A percentile compares a stretch with the other conserved stretches of the same genome.
Evolutionary conservation across 306 rosid genomes (phyloP).

Genomic region (Trichosanthes cucumerina): DNA sequence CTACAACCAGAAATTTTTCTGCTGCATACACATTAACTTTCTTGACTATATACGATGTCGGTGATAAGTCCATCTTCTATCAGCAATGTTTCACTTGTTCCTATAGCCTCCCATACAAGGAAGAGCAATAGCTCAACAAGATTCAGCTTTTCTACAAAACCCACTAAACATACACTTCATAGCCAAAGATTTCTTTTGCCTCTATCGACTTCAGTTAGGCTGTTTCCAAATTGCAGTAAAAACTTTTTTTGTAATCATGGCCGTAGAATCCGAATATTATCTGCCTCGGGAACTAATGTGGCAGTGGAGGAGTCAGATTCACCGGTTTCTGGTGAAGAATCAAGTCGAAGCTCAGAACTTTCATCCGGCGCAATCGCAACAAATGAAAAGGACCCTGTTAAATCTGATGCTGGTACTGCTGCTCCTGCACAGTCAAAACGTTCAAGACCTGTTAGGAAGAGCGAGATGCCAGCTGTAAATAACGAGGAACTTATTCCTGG

Average conservation of each 20-base stretch:
- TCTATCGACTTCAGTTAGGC: constrained; percentile 35
- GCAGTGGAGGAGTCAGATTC: constrained; percentile 59
- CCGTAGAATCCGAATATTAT: constrained; percentile 33
- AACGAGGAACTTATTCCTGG: constrained; percentile 76
- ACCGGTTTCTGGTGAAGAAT: constrained; percentile 35
- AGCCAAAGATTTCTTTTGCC: constrained; percentile 43
- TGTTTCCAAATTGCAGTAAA: constrained; percentile 37
- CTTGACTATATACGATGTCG: constrained; percentile 35
- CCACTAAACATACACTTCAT: constrained; percentile 29
- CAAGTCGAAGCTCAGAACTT: constrained; percentile 29
- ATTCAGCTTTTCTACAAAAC: constrained; percentile 44
- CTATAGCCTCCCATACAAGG: constrained; percentile 50
- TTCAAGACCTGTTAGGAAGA: constrained; percentile 58
- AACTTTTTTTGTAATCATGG: constrained; percentile 28
- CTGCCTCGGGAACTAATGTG: constrained; percentile 68
- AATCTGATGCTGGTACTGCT: constrained; percentile 23
- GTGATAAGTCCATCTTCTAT: constrained; percentile 54
- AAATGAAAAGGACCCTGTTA: constrained; percentile 28
- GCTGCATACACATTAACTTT: constrained; percentile 13
- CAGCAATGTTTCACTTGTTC: constrained; percentile 56
- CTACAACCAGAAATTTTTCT: background rate
- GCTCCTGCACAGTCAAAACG: constrained; percentile 30
- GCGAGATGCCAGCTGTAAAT: constrained; percentile 83
- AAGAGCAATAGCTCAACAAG: constrained; percentile 38
- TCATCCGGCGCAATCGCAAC: constrained; percentile 29